Base-by-base conservation (phyloP, 2,329 filamentous ascomycete genomes). In the Colletotrichum chrysophilum region DNA sequence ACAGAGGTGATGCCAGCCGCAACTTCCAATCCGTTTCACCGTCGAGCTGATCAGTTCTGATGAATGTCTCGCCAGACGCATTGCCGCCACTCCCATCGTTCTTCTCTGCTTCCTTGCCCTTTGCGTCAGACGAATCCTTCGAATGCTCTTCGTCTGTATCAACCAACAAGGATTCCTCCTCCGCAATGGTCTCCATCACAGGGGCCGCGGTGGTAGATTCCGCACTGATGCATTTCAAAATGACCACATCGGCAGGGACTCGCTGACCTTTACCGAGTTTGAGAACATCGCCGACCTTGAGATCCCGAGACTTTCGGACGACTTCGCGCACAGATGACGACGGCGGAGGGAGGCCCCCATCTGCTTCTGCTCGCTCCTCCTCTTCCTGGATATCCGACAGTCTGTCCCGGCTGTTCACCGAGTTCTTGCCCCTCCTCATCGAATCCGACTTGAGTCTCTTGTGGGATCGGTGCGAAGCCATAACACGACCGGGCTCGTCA, bases 21-120 rank as follows among this genome's bases (percentile, higher is more conserved):
- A 99, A 88, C 85, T 99, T 99, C 97, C 97, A 99, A 82, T 99
- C 97, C 0, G 97, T 99, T 86, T 99, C 97, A 79, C 97, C 97
- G 81, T 99, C 97, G 12, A 99, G 89, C 82, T 99, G 97, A 84
- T 99, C 97, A 3, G 97, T 99, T 76, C 97, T 92, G 81, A 99
- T 98, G 81, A 99, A 99, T 0, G 96, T 96, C 85, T 99, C 97
- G 32, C 96, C 96, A 30, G 89, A 88, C n/a, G 90, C 85, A 21
- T 86, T 85, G 14, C 83, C 84, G 64, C 80, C 83, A 48, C 85
- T 84, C 4, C 55, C 55, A 3, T 79, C 77, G 58, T 77, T 78
- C 38, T 77, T 80, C 62, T 83, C 80, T 43, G 80, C 78, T 34
- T 80, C 78, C 64, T 86, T 87, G 18, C 81, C 82, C 56, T 86